Percentiles rank a stretch among this genome's conserved stretches.
Conservation (phyloP, 2,329 filamentous ascomycete genomes). For the Juglanconis sp. region DNA sequence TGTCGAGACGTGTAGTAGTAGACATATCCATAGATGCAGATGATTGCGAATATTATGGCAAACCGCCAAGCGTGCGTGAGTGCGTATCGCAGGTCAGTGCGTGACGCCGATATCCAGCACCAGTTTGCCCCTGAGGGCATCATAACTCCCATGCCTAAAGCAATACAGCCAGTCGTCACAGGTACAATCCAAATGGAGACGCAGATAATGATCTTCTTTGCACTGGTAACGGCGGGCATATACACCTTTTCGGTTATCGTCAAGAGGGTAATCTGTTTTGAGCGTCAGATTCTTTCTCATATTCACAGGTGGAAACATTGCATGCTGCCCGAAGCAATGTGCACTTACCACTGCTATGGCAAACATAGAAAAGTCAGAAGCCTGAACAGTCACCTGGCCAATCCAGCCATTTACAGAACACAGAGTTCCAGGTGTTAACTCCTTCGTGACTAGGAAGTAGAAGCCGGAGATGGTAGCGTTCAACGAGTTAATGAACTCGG, state of each 20-base stretch:
- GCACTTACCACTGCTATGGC: conserved; percentile 38
- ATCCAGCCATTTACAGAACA: conserved; percentile 43
- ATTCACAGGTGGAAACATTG: background rate
- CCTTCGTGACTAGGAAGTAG: conserved; percentile 26
- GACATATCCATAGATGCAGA: conserved; percentile 40
- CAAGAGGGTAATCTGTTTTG: background rate
- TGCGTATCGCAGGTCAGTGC: conserved; percentile 37
- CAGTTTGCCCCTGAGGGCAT: conserved; percentile 37
- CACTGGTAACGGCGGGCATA: conserved; percentile 28
- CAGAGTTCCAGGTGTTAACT: conserved; percentile 27
- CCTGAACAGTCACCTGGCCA: conserved; percentile 43
- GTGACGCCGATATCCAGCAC: conserved; percentile 42
- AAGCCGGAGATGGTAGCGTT: conserved; percentile 41
- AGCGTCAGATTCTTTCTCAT: background rate
- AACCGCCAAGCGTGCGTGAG: conserved; percentile 45
- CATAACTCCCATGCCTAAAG: conserved; percentile 27
- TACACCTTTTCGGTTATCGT: conserved; percentile 28
- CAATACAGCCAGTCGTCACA: conserved; percentile 33
- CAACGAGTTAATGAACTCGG: conserved; percentile 37
- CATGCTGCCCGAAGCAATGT: no score
- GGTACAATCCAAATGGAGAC: conserved; percentile 38
- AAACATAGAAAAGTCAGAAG: conserved; percentile 40
- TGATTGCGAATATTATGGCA: conserved; percentile 36
- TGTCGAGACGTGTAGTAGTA: conserved; percentile 32
- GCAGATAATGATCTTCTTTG: conserved; percentile 32